Percentiles rank a stretch among this genome's conserved stretches.
These are phyloP conservation scores for Penicillium sp. DNA, from an alignment of 2,329 filamentous ascomycete genomes.

Conservation along the genomic window DNA sequence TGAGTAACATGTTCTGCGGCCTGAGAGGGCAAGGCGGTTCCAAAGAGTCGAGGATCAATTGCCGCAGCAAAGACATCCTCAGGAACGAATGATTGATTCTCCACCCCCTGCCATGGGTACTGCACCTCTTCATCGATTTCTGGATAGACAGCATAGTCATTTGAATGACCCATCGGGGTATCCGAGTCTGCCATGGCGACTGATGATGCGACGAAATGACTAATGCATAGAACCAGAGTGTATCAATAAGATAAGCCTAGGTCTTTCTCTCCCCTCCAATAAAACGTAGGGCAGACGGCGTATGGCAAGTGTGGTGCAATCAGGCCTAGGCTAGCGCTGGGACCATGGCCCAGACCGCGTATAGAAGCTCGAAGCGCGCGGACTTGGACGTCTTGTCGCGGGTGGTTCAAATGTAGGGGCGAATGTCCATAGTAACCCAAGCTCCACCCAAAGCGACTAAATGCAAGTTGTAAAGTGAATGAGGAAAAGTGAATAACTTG, in stretches of 20 bases:
- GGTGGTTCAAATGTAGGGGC: slow-evolving; percentile 20
- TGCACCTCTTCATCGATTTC: slow-evolving; percentile 34
- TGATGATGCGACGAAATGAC: background rate
- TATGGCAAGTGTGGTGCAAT: background rate
- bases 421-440: slow-evolving; percentile 23
- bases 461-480: background rate
- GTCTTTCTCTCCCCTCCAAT: background rate
- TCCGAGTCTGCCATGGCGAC: slow-evolving; percentile 16
- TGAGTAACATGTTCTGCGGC: slow-evolving; percentile 6
- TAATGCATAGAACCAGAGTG: background rate
- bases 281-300: too few relatives aligned
- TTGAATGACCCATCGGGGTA: slow-evolving; percentile 11
- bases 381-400: slow-evolving; percentile 6
- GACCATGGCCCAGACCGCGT: slow-evolving; percentile 20
- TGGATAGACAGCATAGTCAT: slow-evolving; percentile 29
- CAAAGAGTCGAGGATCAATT: slow-evolving; percentile 37
- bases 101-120: slow-evolving; percentile 32
- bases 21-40: slow-evolving; percentile 17
- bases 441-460: slow-evolving; percentile 18
- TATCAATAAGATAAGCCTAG: background rate
- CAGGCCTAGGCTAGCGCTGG: slow-evolving; percentile 1
- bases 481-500: background rate
- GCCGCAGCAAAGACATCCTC: slow-evolving; percentile 23
- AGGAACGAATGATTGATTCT: slow-evolving; percentile 9
- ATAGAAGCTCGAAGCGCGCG: slow-evolving; percentile 10